phyloP scores from a whole-genome alignment of 192 early-diverging fungal species.

The Coemansia sp. region DNA sequence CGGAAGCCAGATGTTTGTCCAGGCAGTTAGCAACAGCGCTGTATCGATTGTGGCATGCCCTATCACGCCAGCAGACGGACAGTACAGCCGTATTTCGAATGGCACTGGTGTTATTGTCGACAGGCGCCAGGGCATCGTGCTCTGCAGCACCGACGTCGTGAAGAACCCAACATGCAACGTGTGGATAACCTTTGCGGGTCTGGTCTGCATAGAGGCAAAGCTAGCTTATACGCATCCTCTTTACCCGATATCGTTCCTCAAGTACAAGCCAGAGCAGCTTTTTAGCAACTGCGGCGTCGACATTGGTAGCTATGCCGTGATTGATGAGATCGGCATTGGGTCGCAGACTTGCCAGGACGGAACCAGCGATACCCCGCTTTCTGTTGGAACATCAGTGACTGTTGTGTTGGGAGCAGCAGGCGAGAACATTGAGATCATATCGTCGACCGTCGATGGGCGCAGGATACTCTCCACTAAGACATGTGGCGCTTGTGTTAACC shows the following conservation, averaged over 20 bases:
- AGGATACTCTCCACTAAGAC: constrained; percentile 5
- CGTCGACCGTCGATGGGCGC: constrained; percentile 18
- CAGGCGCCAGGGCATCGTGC: constrained; percentile 70
- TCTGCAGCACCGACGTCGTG: constrained; percentile 76
- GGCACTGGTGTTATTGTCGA: constrained; percentile 72
- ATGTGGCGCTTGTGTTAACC: constrained; percentile 20
- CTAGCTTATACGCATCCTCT: constrained; percentile 83
- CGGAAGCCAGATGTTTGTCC: neutral
- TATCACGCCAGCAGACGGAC: constrained; percentile 23
- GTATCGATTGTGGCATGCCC: constrained; percentile 15
- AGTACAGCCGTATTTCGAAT: too few relatives aligned
- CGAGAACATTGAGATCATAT: neutral
- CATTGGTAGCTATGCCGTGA: neutral
- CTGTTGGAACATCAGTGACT: constrained; percentile 13
- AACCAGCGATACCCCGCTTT: neutral
- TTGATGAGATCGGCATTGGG: constrained; percentile 4
- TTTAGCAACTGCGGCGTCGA: neutral
- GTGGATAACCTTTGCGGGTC: constrained; percentile 79
- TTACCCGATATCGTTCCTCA: constrained; percentile 37
- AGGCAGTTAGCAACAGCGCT: constrained; percentile 2
- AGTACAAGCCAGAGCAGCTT: constrained; percentile 23
- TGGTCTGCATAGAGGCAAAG: constrained; percentile 72
- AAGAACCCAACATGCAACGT: constrained; percentile 77
- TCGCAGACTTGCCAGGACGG: neutral
- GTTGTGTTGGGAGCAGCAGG: constrained; percentile 3